These are phyloP conservation scores for Fusarium graminum DNA, from an alignment of 2,329 filamentous ascomycete species.

Conservation along the genomic window DNA sequence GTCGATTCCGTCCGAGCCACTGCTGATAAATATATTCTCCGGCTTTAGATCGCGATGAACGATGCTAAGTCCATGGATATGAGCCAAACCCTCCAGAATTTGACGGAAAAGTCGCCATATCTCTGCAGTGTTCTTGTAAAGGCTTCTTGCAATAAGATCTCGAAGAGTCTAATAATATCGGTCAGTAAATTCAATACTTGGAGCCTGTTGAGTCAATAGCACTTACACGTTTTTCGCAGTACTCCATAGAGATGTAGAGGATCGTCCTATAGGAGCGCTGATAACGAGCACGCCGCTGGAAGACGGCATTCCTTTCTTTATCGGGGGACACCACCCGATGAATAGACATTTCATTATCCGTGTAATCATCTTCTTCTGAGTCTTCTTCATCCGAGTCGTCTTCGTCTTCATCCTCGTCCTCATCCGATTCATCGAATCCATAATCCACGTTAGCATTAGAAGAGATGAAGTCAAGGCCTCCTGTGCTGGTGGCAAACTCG, in stretches of 20 bases:
- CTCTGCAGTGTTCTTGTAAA: conserved; percentile 80
- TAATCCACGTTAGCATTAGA: conserved; percentile 86
- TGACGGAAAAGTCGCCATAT: conserved; percentile 93
- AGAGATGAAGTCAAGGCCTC: conserved; percentile 93
- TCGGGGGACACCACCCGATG: conserved; percentile 50
- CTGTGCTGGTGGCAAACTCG: conserved; percentile 77
- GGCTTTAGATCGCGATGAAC: conserved; percentile 97
- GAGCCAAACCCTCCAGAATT: conserved; percentile 87
- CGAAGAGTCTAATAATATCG: conserved; percentile 73
- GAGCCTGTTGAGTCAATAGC: too few species aligned
- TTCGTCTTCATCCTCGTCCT: conserved; percentile 58
- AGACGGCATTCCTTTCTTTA: conserved; percentile 49
- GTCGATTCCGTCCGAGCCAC: conserved; percentile 77
- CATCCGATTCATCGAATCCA: conserved; percentile 66
- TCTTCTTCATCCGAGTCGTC: conserved; percentile 62
- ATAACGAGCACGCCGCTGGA: conserved; percentile 54
- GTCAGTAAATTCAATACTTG: conserved; percentile 10
- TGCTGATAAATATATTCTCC: conserved; percentile 92
- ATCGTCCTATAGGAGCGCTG: conserved; percentile 75
- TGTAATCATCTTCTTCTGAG: conserved; percentile 62
- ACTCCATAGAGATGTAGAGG: conserved; percentile 99
- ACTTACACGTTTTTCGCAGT: conserved; percentile 87
- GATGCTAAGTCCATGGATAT: conserved; percentile 91
- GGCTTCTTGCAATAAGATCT: conserved; percentile 82
- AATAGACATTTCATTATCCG: conserved; percentile 52